Percentiles rank a stretch among this genome's conserved stretches.
Evolutionary conservation across 192 early-diverging fungal species (phyloP).

Genomic region (Chytriomyces sp.): DNA sequence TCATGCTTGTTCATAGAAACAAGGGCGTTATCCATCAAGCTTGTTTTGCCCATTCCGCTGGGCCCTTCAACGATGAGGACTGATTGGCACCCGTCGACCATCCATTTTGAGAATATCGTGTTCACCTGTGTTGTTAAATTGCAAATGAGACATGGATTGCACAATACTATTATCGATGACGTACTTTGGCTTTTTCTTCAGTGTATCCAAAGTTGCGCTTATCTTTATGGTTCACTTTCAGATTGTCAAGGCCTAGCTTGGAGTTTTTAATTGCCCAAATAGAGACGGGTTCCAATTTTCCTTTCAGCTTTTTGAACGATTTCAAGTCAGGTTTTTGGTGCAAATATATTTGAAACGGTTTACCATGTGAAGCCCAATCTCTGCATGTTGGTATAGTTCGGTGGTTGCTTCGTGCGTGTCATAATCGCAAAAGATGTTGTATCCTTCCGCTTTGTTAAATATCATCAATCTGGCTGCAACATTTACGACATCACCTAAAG

Average conservation of each 20-base stretch:
- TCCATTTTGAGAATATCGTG: conserved; percentile 20
- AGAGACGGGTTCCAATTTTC: conserved; percentile 37
- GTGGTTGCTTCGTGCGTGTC: conserved; percentile 34
- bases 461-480: conserved; percentile 38
- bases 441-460: conserved; percentile 25
- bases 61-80: conserved; percentile 38
- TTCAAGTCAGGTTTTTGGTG: neutral
- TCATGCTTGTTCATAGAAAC: conserved; percentile 16
- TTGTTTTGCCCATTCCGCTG: conserved; percentile 42
- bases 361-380: conserved; percentile 39
- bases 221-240: conserved; percentile 33
- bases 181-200: conserved; percentile 35
- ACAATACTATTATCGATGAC: neutral
- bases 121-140: neutral
- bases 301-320: conserved; percentile 26
- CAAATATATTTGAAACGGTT: neutral
- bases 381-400: conserved; percentile 33
- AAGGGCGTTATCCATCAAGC: conserved; percentile 23
- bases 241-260: conserved; percentile 25
- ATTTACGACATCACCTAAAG: conserved; percentile 39
- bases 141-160: neutral
- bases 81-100: conserved; percentile 1
- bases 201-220: conserved; percentile 25
- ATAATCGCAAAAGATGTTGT: conserved; percentile 39
- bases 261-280: conserved; percentile 38